Evolutionary conservation across 2,329 filamentous ascomycete species (phyloP), one percentile per base, ranked within the genome.

Genomic region (Monosporascus sp.): DNA sequence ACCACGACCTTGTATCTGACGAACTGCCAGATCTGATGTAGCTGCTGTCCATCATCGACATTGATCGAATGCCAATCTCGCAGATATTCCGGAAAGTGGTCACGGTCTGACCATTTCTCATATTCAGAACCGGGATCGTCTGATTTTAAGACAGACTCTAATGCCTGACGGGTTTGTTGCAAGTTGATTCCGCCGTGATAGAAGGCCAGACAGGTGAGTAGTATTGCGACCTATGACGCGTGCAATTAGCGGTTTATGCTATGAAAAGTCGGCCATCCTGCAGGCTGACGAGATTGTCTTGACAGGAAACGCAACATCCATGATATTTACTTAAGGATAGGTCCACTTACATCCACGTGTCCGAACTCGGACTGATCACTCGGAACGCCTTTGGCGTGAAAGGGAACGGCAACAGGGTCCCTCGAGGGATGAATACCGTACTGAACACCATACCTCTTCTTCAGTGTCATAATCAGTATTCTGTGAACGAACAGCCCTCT

Each of bases 361-460:
- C 83, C 82, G 62, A 80, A 90, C 58, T 90, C 86, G 0, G 84
- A 80, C 6, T 81, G 75, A 0, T 81, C 77, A 0, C 77, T 79
- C 0, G 87, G 85, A 0, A 77, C 72, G 2, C 85, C 87, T 52
- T 90, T 89, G 0, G 83, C 83, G 11, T 80, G 74, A 48, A 78
- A 90, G 0, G 87, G 87, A 0, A 90, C 87, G 0, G 86, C 85
- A 5, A 88, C 77, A 0, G 82, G 82, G 41, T 77, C 72, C 15
- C 87, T 74, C 0, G 55, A 46, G 0, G 79, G 75, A 56, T 84
- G 76, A 0, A 85, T 67, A 0, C 83, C 82, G 47, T 85, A 91
- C 44, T 81, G 74, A 0, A 90, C 85, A 27, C 85, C 84, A 80
- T 80, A 89, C 4, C 82, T 70, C 62, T 87, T 88, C 49, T 80